Conservation (phyloP, 129 eudicot species). For the Artemisia argyi region DNA sequence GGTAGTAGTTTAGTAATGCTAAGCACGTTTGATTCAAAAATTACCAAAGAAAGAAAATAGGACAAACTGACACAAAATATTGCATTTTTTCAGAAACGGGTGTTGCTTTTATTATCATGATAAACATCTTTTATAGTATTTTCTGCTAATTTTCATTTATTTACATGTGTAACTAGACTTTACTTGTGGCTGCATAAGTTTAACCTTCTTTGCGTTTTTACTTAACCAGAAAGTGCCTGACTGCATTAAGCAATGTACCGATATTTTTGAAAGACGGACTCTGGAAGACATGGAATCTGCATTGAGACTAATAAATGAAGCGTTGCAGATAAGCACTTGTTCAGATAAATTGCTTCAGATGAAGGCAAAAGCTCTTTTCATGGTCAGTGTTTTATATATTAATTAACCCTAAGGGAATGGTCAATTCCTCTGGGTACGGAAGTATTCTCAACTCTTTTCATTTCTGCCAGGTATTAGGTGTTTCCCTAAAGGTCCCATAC, state of each 20-base stretch:
- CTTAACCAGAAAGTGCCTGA: conserved; percentile 66
- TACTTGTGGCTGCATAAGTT: not conserved
- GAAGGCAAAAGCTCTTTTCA: conserved; percentile 84
- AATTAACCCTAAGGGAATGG: not conserved
- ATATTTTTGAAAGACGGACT: conserved; percentile 48
- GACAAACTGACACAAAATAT: too few relatives aligned
- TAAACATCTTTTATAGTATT: not conserved
- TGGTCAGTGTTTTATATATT: conserved; percentile 44
- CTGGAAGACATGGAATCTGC: conserved; percentile 55
- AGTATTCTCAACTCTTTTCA: not conserved
- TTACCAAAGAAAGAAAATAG: too few relatives aligned
- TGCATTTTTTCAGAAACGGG: too few relatives aligned
- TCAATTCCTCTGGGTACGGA: not conserved
- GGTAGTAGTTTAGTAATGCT: too few relatives aligned
- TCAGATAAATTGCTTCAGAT: conserved; percentile 69
- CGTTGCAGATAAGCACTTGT: conserved; percentile 63
- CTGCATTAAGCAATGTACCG: conserved; percentile 53
- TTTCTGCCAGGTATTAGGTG: not conserved
- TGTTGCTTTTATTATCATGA: not conserved
- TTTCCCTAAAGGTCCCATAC: not conserved
- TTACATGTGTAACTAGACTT: not conserved
- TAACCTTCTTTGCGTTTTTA: not conserved
- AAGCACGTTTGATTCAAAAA: too few relatives aligned
- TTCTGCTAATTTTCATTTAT: not conserved
- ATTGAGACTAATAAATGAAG: conserved; percentile 58